phyloP scores from a whole-genome alignment of 2,329 filamentous ascomycete species.

The Zasmidium angulare region DNA sequence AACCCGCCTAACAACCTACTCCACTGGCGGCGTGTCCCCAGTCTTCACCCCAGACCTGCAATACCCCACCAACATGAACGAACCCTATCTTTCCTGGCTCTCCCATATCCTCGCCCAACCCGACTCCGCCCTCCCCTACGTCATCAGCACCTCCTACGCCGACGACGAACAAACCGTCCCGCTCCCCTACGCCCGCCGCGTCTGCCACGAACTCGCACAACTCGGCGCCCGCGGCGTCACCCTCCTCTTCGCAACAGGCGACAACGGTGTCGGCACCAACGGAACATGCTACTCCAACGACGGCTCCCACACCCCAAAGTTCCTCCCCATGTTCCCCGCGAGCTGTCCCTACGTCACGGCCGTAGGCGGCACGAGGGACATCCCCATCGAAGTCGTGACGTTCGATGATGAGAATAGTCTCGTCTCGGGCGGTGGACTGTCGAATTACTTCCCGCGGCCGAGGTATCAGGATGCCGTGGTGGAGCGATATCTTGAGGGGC shows the following conservation, averaged over 20 bases:
- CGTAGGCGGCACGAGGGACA: slow-evolving; percentile 43
- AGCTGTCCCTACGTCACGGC: slow-evolving; percentile 49
- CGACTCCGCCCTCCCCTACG: slow-evolving; percentile 57
- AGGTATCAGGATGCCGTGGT: slow-evolving; percentile 46
- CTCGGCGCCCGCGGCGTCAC: slow-evolving; percentile 64
- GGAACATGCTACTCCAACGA: slow-evolving; percentile 48
- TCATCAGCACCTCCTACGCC: slow-evolving; percentile 65
- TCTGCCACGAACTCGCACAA: slow-evolving; percentile 64
- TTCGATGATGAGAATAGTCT: slow-evolving; percentile 44
- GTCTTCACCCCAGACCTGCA: slow-evolving; percentile 51
- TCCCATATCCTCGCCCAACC: slow-evolving; percentile 56
- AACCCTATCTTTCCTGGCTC: slow-evolving; percentile 65
- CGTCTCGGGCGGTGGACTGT: slow-evolving; percentile 46
- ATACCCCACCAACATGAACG: slow-evolving; percentile 56
- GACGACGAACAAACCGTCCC: slow-evolving; percentile 66
- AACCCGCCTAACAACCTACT: slow-evolving; percentile 58
- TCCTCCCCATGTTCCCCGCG: slow-evolving; percentile 49
- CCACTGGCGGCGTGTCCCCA: slow-evolving; percentile 50
- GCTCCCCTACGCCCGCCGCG: slow-evolving; percentile 56
- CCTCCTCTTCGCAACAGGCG: slow-evolving; percentile 62
- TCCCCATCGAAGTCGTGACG: slow-evolving; percentile 21
- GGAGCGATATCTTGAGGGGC: slow-evolving; percentile 38
- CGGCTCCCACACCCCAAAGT: slow-evolving; percentile 44
- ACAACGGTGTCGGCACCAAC: slow-evolving; percentile 53
- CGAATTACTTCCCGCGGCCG: slow-evolving; percentile 43